Evolutionary conservation across 2,329 filamentous ascomycete genomes (phyloP).

Genomic region (Hymenoscyphus fraxineus): DNA sequence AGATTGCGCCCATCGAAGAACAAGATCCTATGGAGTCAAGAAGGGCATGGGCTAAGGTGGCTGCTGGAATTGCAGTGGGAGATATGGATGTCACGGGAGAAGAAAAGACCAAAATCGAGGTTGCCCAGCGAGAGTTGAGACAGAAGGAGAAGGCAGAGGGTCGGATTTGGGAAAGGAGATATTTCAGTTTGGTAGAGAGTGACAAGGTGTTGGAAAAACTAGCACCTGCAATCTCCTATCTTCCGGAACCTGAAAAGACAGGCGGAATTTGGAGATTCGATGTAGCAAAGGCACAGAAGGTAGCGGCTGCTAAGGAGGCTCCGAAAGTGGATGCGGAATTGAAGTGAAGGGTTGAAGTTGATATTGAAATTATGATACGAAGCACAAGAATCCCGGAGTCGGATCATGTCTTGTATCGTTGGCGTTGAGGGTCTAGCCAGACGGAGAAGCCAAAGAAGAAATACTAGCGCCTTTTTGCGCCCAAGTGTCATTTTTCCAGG

Average conservation of each 20-base stretch:
- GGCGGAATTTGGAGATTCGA: slow-evolving; percentile 70
- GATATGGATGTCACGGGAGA: slow-evolving; percentile 76
- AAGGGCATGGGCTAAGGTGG: slow-evolving; percentile 83
- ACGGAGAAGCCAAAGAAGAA: neutral
- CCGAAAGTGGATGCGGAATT: slow-evolving; percentile 5
- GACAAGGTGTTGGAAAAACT: slow-evolving; percentile 41
- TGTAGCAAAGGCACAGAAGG: slow-evolving; percentile 34
- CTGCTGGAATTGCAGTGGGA: slow-evolving; percentile 71
- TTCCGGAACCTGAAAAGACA: slow-evolving; percentile 57
- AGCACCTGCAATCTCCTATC: slow-evolving; percentile 39
- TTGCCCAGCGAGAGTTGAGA: slow-evolving; percentile 75
- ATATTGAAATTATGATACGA: neutral
- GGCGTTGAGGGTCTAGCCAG: neutral
- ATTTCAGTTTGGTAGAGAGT: slow-evolving; percentile 62
- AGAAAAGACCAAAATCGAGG: slow-evolving; percentile 88
- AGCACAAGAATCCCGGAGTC: neutral
- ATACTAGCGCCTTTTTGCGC: slow-evolving; percentile 2
- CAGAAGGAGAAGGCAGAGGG: slow-evolving; percentile 72
- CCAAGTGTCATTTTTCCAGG: neutral
- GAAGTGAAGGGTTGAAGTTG: neutral
- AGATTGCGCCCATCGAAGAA: slow-evolving; percentile 66
- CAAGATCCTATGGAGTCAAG: slow-evolving; percentile 87
- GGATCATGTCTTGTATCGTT: neutral
- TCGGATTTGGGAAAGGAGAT: slow-evolving; percentile 75
- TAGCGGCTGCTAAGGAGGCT: neutral